phyloP scores from a whole-genome alignment of 2,329 filamentous ascomycete genomes.

The Monosporascus sp. region DNA sequence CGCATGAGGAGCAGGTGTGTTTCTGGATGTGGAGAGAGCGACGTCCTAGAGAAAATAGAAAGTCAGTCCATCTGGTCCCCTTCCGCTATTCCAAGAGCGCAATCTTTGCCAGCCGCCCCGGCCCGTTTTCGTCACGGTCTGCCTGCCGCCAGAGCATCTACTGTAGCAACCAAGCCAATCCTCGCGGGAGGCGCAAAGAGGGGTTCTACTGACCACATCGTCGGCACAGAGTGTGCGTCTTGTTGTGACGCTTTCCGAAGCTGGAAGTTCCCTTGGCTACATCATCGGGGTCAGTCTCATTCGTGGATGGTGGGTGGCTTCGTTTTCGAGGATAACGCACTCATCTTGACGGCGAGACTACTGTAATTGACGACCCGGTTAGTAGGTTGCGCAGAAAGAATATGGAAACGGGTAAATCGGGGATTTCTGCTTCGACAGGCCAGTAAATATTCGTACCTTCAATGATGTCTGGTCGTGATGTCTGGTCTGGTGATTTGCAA shows the following conservation, averaged over 20 bases:
- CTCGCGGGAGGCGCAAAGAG: slow-evolving; percentile 5
- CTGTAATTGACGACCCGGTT: not conserved
- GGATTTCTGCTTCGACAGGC: too few relatives aligned
- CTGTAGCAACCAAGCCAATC: not conserved
- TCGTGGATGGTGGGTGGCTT: slow-evolving; percentile 5
- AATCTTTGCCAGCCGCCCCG: not conserved
- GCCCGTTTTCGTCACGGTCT: too few relatives aligned
- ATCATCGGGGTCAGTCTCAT: slow-evolving; percentile 19
- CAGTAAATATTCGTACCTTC: too few relatives aligned
- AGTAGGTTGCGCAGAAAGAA: too few relatives aligned
- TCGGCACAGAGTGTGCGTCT: slow-evolving; percentile 97
- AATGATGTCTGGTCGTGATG: too few relatives aligned
- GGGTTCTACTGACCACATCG: slow-evolving; percentile 75
- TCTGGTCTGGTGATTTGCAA: not conserved
- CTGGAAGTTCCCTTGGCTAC: slow-evolving; percentile 32
- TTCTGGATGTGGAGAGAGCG: slow-evolving; percentile 99
- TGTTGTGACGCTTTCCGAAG: slow-evolving; percentile 71
- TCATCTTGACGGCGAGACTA: slow-evolving; percentile 29
- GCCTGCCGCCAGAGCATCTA: not conserved
- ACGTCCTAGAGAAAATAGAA: slow-evolving; percentile 55
- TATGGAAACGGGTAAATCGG: too few relatives aligned
- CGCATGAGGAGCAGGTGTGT: slow-evolving; percentile 92
- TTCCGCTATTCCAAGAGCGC: slow-evolving; percentile 1
- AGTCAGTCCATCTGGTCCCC: slow-evolving; percentile 16
- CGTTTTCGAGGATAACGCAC: slow-evolving; percentile 18